phyloP scores from a whole-genome alignment of 1,284 basidiomycete genomes.

The Rhizoctonia solani region DNA sequence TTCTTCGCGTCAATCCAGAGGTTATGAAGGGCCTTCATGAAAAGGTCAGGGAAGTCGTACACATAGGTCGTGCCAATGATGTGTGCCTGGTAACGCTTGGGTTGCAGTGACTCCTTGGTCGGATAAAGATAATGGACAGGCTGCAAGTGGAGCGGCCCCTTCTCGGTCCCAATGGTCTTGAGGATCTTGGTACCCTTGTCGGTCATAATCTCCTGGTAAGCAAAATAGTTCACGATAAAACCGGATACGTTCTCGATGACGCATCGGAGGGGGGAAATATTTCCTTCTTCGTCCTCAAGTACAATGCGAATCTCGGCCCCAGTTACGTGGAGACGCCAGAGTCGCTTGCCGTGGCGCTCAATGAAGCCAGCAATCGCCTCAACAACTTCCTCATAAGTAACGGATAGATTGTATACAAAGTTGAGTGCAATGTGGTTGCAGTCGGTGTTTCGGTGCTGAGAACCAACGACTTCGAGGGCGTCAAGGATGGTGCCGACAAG shows the following conservation, averaged over 20 bases:
- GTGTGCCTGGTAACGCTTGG: conserved; percentile 99
- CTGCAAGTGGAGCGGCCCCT: conserved; percentile 90
- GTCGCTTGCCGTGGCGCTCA: conserved; percentile 94
- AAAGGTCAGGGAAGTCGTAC: conserved; percentile 98
- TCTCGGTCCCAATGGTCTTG: conserved; percentile 89
- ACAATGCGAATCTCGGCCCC: conserved; percentile 96
- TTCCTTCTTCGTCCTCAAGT: conserved; percentile 91
- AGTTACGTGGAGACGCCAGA: conserved; percentile 98
- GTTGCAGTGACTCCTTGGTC: conserved; percentile 98
- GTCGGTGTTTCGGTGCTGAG: conserved; percentile 85
- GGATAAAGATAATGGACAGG: conserved; percentile 91
- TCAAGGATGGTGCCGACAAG: conserved; percentile 94
- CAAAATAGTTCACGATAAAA: conserved; percentile 97
- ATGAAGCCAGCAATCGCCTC: conserved; percentile 97
- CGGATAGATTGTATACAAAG: conserved; percentile 95
- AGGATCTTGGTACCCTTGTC: conserved; percentile 94
- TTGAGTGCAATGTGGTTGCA: conserved; percentile 98
- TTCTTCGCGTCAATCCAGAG: conserved; percentile 81
- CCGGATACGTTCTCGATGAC: conserved; percentile 99
- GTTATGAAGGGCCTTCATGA: conserved; percentile 94
- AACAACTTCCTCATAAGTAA: conserved; percentile 95
- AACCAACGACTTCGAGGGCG: conserved; percentile 89
- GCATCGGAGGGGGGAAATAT: conserved; percentile 92
- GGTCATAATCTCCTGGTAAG: conserved; percentile 97
- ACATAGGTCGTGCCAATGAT: conserved; percentile 98